A percentile compares a stretch with the other conserved stretches of the same genome.
Conservation (phyloP, 306 rosid genomes). For the Oemleria cerasiformis region DNA sequence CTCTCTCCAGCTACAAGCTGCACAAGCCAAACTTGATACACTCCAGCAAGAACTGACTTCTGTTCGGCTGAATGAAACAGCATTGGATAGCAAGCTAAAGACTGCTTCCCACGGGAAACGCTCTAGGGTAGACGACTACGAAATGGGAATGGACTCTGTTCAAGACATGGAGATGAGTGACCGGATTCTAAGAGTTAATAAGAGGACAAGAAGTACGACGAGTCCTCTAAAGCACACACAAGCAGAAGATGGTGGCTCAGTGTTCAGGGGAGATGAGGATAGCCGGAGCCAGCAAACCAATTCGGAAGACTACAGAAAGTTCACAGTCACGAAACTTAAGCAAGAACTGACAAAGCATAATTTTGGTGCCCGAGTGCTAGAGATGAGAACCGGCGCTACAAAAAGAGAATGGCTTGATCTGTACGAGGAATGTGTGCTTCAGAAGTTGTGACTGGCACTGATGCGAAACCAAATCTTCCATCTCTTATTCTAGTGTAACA, state of each 20-base stretch:
- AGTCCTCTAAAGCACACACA: conserved; percentile 45
- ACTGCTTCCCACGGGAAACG: conserved; percentile 79
- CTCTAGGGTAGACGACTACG: conserved; percentile 53
- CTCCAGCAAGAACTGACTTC: conserved; percentile 85
- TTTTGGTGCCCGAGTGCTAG: conserved; percentile 75
- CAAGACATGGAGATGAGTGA: conserved; percentile 71
- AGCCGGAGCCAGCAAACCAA: conserved; percentile 60
- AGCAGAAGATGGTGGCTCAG: conserved; percentile 88
- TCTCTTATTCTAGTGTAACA: neutral
- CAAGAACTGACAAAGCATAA: conserved; percentile 90
- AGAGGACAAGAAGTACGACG: conserved; percentile 63
- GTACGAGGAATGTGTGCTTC: conserved; percentile 73
- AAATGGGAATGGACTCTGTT: conserved; percentile 61
- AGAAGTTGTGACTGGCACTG: conserved; percentile 39
- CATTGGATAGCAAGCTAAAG: conserved; percentile 66
- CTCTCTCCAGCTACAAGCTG: conserved; percentile 80
- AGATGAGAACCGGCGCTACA: conserved; percentile 62
- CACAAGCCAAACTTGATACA: conserved; percentile 80
- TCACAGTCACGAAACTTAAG: conserved; percentile 79
- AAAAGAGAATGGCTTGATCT: conserved; percentile 74
- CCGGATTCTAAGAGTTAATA: conserved; percentile 47
- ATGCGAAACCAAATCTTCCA: neutral
- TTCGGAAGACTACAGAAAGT: conserved; percentile 69
- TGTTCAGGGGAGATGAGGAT: conserved; percentile 71
- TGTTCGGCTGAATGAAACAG: conserved; percentile 75